phyloP scores from a whole-genome alignment of 2,329 filamentous ascomycete genomes.

The Fusarium albosuccineum region DNA sequence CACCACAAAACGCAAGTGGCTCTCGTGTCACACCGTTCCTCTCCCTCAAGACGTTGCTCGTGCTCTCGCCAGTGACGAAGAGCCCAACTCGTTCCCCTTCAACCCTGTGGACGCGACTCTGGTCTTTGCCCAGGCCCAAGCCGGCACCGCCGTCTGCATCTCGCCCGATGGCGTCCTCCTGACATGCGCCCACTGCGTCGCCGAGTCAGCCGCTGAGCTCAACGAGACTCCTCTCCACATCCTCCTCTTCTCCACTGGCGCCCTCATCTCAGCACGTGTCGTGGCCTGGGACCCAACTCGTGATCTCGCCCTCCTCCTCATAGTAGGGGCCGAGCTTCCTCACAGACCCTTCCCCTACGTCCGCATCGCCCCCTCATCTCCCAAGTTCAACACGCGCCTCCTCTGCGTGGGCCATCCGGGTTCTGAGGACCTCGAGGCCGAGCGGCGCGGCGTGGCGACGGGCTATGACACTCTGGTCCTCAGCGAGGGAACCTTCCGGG shows the following conservation, averaged over 20 bases:
- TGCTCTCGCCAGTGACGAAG: not conserved
- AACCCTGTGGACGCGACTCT: slow-evolving; percentile 49
- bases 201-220: slow-evolving; percentile 55
- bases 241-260: slow-evolving; percentile 59
- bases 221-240: slow-evolving; percentile 48
- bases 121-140: slow-evolving; percentile 63
- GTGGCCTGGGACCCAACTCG: slow-evolving; percentile 57
- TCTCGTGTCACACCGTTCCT: slow-evolving; percentile 34
- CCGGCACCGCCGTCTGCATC: slow-evolving; percentile 65
- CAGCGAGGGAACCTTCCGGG: slow-evolving; percentile 58
- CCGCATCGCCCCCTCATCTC: slow-evolving; percentile 28
- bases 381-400: slow-evolving; percentile 38
- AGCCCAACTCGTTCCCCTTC: slow-evolving; percentile 4
- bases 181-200: slow-evolving; percentile 65
- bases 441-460: slow-evolving; percentile 50
- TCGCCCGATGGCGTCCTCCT: slow-evolving; percentile 58
- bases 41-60: slow-evolving; percentile 23
- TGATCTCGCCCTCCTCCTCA: slow-evolving; percentile 62
- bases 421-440: slow-evolving; percentile 59
- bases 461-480: slow-evolving; percentile 62
- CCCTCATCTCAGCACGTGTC: slow-evolving; percentile 54
- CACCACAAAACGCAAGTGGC: slow-evolving; percentile 33
- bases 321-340: slow-evolving; percentile 48
- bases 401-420: slow-evolving; percentile 54
- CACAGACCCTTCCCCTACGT: slow-evolving; percentile 40